These are phyloP conservation scores for Ogataea minuta DNA, from an alignment of 805 yeast genomes.

Conservation along the genomic window DNA sequence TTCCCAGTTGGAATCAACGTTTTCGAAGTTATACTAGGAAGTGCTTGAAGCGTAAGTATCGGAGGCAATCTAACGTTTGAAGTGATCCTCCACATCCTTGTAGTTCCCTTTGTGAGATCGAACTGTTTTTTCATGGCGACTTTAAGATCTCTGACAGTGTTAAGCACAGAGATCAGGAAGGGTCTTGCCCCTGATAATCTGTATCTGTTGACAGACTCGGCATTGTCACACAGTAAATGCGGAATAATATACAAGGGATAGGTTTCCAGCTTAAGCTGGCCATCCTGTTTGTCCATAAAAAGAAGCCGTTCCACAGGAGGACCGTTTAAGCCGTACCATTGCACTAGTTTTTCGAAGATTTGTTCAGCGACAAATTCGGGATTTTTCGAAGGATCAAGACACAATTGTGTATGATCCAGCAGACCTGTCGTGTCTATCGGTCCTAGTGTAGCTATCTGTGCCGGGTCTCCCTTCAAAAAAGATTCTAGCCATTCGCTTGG, in stretches of 20 bases:
- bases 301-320: constrained; percentile 38
- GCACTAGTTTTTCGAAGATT: constrained; percentile 42
- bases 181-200: constrained; percentile 36
- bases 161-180: constrained; percentile 36
- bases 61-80: constrained; percentile 17
- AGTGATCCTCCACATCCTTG: constrained; percentile 28
- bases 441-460: constrained; percentile 36
- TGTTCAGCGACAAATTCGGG: constrained; percentile 41
- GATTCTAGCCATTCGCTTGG: constrained; percentile 44
- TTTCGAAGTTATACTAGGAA: constrained; percentile 19
- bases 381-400: constrained; percentile 28
- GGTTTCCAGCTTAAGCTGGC: constrained; percentile 24
- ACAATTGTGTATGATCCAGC: constrained; percentile 44
- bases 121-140: constrained; percentile 22
- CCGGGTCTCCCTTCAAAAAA: constrained; percentile 37
- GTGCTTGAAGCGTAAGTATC: constrained; percentile 19
- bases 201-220: constrained; percentile 28
- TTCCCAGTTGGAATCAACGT: constrained; percentile 25
- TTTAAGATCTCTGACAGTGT: constrained; percentile 30
- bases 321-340: constrained; percentile 54
- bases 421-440: constrained; percentile 46
- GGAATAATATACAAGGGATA: constrained; percentile 28
- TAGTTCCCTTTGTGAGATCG: constrained; percentile 16
- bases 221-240: constrained; percentile 27
- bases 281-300: constrained; percentile 27